These are phyloP conservation scores for Acrodontium crateriforme DNA, from an alignment of 2,329 filamentous ascomycete genomes.

Conservation along the genomic window DNA sequence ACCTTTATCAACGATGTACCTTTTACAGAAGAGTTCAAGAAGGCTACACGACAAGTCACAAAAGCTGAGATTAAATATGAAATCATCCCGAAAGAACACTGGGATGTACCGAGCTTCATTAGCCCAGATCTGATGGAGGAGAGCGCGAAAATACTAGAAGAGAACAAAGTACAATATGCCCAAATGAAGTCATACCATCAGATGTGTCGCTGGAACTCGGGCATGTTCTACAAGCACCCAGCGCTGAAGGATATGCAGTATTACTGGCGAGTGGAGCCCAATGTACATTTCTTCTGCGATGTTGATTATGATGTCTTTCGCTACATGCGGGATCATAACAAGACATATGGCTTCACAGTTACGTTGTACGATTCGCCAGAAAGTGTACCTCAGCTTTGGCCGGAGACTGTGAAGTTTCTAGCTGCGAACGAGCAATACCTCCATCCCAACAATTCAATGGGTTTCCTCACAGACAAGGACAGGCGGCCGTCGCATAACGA, in stretches of 20 bases:
- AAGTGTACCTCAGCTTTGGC: conserved; percentile 80
- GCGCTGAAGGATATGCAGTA: conserved; percentile 70
- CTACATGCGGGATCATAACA: conserved; percentile 96
- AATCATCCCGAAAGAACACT: conserved; percentile 85
- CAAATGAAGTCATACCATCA: conserved; percentile 85
- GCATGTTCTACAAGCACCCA: conserved; percentile 93
- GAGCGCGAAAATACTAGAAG: conserved; percentile 67
- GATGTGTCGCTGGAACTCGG: conserved; percentile 99
- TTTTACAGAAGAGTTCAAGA: conserved; percentile 88
- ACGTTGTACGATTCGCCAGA: conserved; percentile 87
- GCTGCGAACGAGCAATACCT: conserved; percentile 63
- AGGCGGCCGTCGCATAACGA: conserved; percentile 66
- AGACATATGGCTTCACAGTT: conserved; percentile 98
- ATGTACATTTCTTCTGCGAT: conserved; percentile 98
- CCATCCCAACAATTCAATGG: conserved; percentile 69
- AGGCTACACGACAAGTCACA: conserved; percentile 62
- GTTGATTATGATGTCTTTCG: conserved; percentile 97
- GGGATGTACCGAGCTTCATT: conserved; percentile 86
- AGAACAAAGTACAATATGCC: conserved; percentile 82
- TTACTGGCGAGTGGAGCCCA: conserved; percentile 98
- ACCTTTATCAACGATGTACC: conserved; percentile 97
- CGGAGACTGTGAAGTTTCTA: conserved; percentile 86
- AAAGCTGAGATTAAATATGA: conserved; percentile 84
- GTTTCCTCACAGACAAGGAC: conserved; percentile 69
- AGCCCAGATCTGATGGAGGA: conserved; percentile 73